A percentile compares a stretch with the other conserved stretches of the same genome.
Evolutionary conservation across 1,284 basidiomycete species (phyloP).

Genomic region (Cryptococcus neoformans): DNA sequence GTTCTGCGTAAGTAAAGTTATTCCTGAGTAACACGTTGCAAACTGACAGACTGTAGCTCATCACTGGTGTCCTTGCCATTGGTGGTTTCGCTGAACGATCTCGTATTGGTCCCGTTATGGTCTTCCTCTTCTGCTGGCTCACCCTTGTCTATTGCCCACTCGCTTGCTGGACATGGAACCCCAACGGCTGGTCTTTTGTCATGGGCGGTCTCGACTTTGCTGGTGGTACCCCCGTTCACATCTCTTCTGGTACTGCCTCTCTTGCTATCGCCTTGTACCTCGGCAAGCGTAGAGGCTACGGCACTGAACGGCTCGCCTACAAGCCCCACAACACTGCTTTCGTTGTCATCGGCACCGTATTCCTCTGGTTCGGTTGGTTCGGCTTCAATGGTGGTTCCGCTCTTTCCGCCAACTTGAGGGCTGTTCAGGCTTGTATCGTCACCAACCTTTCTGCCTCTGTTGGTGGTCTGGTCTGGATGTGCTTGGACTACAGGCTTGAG

Average conservation of each 20-base stretch:
- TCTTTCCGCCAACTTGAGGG: slow-evolving; percentile 75
- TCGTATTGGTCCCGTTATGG: slow-evolving; percentile 77
- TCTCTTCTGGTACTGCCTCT: slow-evolving; percentile 83
- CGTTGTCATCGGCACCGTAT: slow-evolving; percentile 85
- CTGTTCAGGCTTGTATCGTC: slow-evolving; percentile 84
- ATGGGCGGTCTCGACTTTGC: slow-evolving; percentile 88
- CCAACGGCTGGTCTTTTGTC: slow-evolving; percentile 75
- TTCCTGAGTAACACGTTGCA: neutral
- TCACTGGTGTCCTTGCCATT: slow-evolving; percentile 67
- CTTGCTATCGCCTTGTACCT: slow-evolving; percentile 91
- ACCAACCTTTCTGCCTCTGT: slow-evolving; percentile 86
- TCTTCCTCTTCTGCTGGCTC: slow-evolving; percentile 89
- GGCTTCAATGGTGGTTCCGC: slow-evolving; percentile 78
- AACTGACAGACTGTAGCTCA: slow-evolving; percentile 28
- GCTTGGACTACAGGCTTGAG: slow-evolving; percentile 89
- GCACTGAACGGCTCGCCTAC: slow-evolving; percentile 85
- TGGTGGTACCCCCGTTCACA: slow-evolving; percentile 95
- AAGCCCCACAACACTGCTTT: slow-evolving; percentile 67
- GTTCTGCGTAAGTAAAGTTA: slow-evolving; percentile 40
- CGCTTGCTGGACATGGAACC: slow-evolving; percentile 93
- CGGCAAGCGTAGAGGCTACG: slow-evolving; percentile 83
- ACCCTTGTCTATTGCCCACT: slow-evolving; percentile 93
- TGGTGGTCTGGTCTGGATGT: slow-evolving; percentile 92
- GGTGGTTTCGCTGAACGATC: slow-evolving; percentile 92
- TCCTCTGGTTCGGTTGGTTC: slow-evolving; percentile 99